These are phyloP conservation scores for Xylaria sp. DNA, from an alignment of 495 filamentous ascomycete genomes.

Conservation along the genomic window DNA sequence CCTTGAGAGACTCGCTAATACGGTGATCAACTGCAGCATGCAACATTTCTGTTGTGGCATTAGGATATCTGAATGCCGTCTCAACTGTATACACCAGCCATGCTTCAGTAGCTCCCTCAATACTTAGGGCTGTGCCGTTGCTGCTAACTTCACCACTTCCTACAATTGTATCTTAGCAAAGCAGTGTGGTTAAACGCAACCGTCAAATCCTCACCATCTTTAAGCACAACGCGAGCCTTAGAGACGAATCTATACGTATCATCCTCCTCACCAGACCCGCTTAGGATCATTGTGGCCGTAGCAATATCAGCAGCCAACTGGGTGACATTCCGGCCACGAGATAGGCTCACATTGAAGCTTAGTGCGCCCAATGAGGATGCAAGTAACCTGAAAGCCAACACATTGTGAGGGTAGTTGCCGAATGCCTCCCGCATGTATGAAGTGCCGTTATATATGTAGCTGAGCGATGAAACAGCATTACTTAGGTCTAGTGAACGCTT, in stretches of 20 bases:
- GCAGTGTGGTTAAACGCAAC: background rate
- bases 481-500: background rate
- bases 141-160: background rate
- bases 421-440: constrained; percentile 13
- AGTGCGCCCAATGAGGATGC: constrained; percentile 31
- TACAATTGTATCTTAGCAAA: background rate
- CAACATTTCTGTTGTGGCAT: background rate
- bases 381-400: background rate
- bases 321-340: constrained; percentile 25
- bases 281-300: constrained; percentile 10
- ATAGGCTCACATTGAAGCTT: constrained; percentile 51
- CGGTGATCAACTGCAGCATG: background rate
- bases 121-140: constrained; percentile 5
- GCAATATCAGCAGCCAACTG: constrained; percentile 29
- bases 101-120: background rate
- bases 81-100: constrained; percentile 45
- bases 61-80: constrained; percentile 28
- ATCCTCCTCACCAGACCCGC: constrained; percentile 24
- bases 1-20: background rate
- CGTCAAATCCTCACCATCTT: constrained; percentile 9
- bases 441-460: background rate
- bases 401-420: constrained; percentile 10
- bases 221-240: constrained; percentile 24
- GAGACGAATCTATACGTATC: constrained; percentile 1
- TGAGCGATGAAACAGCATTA: background rate